Evolutionary conservation across 2,329 filamentous ascomycete species (phyloP), one percentile per base, ranked within the genome.

Genomic region (Hymenotorrendiella dingleyae): DNA sequence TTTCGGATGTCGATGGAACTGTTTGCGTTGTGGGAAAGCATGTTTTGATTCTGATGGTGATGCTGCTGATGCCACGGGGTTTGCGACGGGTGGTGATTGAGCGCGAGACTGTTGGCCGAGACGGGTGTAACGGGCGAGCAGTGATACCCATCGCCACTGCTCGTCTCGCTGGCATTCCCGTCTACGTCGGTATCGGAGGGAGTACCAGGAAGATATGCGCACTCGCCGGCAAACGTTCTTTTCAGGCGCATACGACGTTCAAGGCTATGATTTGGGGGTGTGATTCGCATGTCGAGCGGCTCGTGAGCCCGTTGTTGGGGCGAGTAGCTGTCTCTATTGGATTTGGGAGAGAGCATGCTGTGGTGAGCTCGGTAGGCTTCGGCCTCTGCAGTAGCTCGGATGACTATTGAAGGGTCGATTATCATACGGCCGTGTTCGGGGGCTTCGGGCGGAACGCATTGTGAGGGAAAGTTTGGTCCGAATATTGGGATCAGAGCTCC

Each of bases 401-500:
- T 56, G 14, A 86, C 71, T 32, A 83, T 72, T 0, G 64, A 59
- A 3, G 67, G 67, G 42, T 76, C 71, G 54, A 90, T 87, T 17
- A 74, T 64, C 82, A 87, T 86, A 35, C 73, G 72, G 9, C 72
- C 76, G 60, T 80, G 87, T 11, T 73, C 72, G n/a, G 75, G 67
- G 26, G 81, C 71, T n/a, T 75, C 70, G 1, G 80, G 79, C 1
- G 66, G 72, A 11, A 83, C 67, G 62, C 93, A 98, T 34, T 79
- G 66, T 3, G 72, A 70, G 2, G 87, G 82, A 61, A 98, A 98
- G 29, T 80, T 74, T 10, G 80, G 76, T 0, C 93, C 93, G 62
- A 98, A 98, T 46, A 98, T 73, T 4, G 93, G 93, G 7, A 93
- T 93, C 42, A 98, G 68, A 0, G 86, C 90, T 45, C 82, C 82